Conservation (phyloP, 257 asterid genomes). For the Coffea eugenioides region DNA sequence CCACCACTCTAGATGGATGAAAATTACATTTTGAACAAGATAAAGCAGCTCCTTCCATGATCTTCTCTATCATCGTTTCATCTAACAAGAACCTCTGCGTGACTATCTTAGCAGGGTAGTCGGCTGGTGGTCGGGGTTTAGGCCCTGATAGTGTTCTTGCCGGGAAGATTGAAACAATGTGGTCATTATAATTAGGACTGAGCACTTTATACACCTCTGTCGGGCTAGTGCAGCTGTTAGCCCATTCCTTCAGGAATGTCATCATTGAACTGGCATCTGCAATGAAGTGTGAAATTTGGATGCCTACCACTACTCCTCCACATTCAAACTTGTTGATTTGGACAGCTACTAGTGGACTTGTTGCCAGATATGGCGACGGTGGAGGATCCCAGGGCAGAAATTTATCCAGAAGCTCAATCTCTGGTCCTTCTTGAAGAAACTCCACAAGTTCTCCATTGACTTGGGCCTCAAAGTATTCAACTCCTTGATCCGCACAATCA, state of each 20-base stretch:
- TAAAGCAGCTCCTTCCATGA: not conserved
- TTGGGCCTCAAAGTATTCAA: slow-evolving; percentile 21
- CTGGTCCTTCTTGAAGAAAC: not conserved
- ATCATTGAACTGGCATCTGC: slow-evolving; percentile 11
- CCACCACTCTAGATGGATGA: slow-evolving; percentile 8
- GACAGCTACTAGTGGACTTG: slow-evolving; percentile 16
- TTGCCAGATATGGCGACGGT: not conserved
- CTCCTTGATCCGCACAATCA: slow-evolving; percentile 28
- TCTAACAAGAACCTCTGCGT: slow-evolving; percentile 11
- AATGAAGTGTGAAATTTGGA: slow-evolving; percentile 15
- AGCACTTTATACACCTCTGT: not conserved
- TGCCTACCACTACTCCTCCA: slow-evolving; percentile 17
- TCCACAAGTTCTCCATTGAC: slow-evolving; percentile 7
- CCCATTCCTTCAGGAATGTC: slow-evolving; percentile 23
- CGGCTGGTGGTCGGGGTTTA: not conserved
- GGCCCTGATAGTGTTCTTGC: slow-evolving; percentile 2
- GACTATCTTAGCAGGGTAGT: not conserved
- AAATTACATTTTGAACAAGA: not conserved
- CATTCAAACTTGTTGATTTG: slow-evolving; percentile 22
- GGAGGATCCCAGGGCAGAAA: slow-evolving; percentile 20
- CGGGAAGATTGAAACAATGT: slow-evolving; percentile 18
- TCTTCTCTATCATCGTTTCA: not conserved
- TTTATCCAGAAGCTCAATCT: not conserved
- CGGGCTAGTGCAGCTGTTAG: not conserved
- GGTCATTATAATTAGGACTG: not conserved